Evolutionary conservation across 2,329 filamentous ascomycete genomes (phyloP).

Genomic region (Trichoderma breve): DNA sequence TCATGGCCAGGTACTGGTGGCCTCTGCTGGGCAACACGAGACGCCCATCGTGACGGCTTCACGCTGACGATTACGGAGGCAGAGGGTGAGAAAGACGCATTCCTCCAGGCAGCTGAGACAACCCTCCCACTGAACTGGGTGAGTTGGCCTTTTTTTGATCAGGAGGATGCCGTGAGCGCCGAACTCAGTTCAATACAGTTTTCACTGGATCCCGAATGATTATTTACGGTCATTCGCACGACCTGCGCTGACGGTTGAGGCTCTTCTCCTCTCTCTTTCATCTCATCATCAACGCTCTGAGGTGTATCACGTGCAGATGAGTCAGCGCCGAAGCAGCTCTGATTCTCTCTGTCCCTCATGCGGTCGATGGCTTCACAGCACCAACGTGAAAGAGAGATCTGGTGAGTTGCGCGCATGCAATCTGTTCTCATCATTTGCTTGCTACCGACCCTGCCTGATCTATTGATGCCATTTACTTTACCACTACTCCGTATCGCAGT

Average conservation of each 20-base stretch:
- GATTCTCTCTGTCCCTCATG: neutral
- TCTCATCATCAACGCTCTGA: neutral
- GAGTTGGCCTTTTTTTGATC: neutral
- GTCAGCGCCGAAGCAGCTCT: neutral
- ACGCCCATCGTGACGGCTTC: neutral
- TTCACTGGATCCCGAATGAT: neutral
- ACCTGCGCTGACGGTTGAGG: neutral
- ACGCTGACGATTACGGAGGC: neutral
- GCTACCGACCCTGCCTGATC: neutral
- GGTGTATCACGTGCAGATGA: neutral
- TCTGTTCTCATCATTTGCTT: neutral
- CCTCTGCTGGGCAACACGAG: constrained; percentile 3
- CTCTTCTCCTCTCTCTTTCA: neutral
- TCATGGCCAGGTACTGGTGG: neutral
- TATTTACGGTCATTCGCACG: constrained; percentile 10
- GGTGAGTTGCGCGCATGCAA: neutral
- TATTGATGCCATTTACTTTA: neutral
- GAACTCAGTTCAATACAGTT: neutral
- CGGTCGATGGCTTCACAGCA: neutral
- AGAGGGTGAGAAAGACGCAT: neutral
- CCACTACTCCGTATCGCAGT: too few species aligned
- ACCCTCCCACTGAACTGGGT: neutral
- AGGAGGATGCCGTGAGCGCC: neutral
- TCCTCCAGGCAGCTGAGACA: constrained; percentile 16
- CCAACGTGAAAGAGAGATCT: neutral